Percentiles rank a stretch among this genome's conserved stretches.
Evolutionary conservation across 2,329 filamentous ascomycete species (phyloP).

Genomic region (Neofusicoccum parvum): DNA sequence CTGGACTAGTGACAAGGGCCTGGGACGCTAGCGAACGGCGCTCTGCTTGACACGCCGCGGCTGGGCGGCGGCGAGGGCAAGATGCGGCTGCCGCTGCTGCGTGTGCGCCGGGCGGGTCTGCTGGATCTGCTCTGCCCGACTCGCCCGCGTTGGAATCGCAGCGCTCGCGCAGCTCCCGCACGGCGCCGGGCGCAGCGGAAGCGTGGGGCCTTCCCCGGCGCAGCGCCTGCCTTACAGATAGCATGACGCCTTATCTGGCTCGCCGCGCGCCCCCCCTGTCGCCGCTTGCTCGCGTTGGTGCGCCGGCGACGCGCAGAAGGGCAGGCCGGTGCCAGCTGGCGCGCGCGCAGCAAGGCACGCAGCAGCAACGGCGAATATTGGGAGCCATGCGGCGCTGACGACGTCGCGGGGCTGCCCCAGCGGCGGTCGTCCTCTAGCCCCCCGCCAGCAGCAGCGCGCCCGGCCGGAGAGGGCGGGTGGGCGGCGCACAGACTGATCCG

Average conservation of each 20-base stretch:
- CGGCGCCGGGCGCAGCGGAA: conserved; percentile 1
- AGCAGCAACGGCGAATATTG: too few relatives aligned
- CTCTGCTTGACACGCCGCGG: neutral
- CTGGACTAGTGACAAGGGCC: conserved; percentile 6
- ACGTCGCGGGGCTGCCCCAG: neutral
- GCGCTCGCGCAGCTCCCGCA: neutral
- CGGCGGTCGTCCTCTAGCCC: neutral
- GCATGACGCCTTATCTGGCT: neutral
- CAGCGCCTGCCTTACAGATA: neutral
- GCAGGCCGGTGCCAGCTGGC: neutral
- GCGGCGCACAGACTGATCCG: neutral
- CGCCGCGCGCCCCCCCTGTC: neutral
- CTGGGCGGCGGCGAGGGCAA: neutral
- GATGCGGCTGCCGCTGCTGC: neutral
- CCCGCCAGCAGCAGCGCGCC: neutral
- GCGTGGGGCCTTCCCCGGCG: conserved; percentile 1
- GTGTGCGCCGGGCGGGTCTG: neutral
- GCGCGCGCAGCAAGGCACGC: neutral
- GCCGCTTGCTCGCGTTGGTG: neutral
- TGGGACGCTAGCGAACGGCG: conserved; percentile 9
- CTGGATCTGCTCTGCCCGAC: neutral
- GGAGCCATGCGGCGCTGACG: neutral
- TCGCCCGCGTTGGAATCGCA: neutral
- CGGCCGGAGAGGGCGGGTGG: conserved; percentile 11
- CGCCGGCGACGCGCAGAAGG: neutral